A percentile compares a stretch with the other conserved stretches of the same genome.
These are phyloP conservation scores for Saccharum hybrid DNA, from an alignment of 202 grass and related monocot genomes.

Conservation along the genomic window DNA sequence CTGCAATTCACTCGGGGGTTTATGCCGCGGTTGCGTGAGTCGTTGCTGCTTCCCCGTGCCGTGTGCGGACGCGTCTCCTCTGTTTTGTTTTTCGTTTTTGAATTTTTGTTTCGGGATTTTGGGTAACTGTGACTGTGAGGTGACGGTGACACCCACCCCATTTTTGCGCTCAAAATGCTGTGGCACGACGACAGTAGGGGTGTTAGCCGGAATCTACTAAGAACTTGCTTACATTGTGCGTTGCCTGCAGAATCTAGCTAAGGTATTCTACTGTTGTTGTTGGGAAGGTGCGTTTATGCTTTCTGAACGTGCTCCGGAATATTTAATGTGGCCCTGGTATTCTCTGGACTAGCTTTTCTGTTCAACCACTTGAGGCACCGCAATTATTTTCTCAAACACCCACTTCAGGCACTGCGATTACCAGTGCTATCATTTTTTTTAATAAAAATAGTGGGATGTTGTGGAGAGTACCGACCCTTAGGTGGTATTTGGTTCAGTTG, in stretches of 20 bases:
- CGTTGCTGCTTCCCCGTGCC: conserved; percentile 15
- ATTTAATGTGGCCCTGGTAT: not conserved
- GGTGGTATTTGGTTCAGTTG: not conserved
- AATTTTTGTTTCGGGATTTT: not conserved
- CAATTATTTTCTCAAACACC: conserved; percentile 21
- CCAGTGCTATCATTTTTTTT: not conserved
- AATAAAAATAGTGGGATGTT: not conserved
- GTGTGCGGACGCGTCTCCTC: not conserved
- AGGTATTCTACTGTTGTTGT: not conserved
- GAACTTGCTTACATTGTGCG: not conserved
- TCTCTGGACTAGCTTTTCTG: conserved; percentile 1
- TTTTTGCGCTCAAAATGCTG: not conserved
- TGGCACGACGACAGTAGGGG: not conserved
- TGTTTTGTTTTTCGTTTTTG: not conserved
- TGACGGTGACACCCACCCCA: not conserved
- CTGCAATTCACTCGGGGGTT: not conserved
- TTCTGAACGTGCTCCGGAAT: conserved; percentile 10
- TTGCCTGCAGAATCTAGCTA: not conserved
- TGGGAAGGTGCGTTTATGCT: not conserved
- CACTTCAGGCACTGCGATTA: not conserved
- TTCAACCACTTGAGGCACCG: not conserved
- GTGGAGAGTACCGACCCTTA: not conserved
- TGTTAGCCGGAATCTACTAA: not conserved
- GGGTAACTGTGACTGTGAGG: not conserved
- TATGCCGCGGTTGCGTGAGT: conserved; percentile 13